Evolutionary conservation across 2,329 filamentous ascomycete species (phyloP), one percentile per base, ranked within the genome.

Genomic region (Fusarium sororula): DNA sequence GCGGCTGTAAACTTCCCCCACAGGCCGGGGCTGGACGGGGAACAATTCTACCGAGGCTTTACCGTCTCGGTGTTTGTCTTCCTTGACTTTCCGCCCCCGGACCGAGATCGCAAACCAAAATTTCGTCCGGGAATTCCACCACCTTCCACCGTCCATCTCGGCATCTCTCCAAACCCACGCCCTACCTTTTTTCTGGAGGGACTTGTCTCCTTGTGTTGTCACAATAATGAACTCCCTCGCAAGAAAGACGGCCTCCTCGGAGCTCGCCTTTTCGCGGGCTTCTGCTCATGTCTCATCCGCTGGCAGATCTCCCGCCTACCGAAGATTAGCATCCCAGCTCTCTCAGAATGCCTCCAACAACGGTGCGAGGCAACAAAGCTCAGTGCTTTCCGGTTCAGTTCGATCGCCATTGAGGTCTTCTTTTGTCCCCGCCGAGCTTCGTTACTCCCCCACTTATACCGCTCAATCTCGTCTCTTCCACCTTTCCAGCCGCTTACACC

Each of bases 251-350:
- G 77, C 75, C 48, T 81, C 82, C 73, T 81, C 85, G 75, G 81
- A 85, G 70, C 81, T 81, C 75, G 82, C 82, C 74, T 79, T 87
- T 48, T 80, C 82, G 24, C 81, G 85, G 79, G 82, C 82, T 60
- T 82, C 85, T 73, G 79, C 82, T 65, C 82, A 83, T 55, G 74
- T 70, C 71, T 79, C 81, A 72, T 81, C 83, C 62, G 78, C 82
- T 72, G 81, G 84, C 80, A 85, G 84, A 82, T 84, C 85, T 60
- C 85, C 86, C 63, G 84, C 86, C 28, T 86, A 85, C 74, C 81
- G 84, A 78, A 84, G 86, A 82, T 84, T 88, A 85, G 80, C 79
- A 65, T 83, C 80, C 53, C 77, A 81, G 65, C 78, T 83, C 64
- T 79, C 80, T 35, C 79, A 78, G 54, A 77, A 72, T 68, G 64